Evolutionary conservation across 2,329 filamentous ascomycete species (phyloP).

Genomic region (Penicillium sp.): DNA sequence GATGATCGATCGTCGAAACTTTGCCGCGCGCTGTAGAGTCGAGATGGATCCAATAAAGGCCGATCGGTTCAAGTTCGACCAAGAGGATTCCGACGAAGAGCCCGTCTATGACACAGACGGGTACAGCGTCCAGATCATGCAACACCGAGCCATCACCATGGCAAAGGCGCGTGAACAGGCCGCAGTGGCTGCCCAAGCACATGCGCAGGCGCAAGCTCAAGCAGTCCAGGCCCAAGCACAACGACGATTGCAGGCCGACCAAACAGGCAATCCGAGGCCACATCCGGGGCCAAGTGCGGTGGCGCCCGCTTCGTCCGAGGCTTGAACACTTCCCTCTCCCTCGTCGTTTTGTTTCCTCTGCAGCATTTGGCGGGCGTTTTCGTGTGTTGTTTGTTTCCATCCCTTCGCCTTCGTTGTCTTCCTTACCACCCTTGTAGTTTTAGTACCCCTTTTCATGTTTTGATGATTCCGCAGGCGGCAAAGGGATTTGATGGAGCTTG

Average conservation of each 20-base stretch:
- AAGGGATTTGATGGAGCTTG: constrained; percentile 18
- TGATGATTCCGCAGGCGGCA: constrained; percentile 22
- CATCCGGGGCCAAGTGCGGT: constrained; percentile 32
- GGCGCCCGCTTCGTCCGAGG: constrained; percentile 30
- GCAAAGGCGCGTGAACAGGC: constrained; percentile 44
- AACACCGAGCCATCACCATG: constrained; percentile 53
- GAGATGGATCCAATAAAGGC: constrained; percentile 49
- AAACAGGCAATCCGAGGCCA: constrained; percentile 26
- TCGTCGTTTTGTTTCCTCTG: constrained; percentile 15
- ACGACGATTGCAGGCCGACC: constrained; percentile 39
- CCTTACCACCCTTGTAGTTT: constrained; percentile 31
- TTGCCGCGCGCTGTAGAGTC: constrained; percentile 54
- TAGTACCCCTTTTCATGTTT: constrained; percentile 25
- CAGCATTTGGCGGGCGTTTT: constrained; percentile 40
- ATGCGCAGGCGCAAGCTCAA: constrained; percentile 42
- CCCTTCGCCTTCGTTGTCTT: constrained; percentile 21
- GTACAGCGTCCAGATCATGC: constrained; percentile 56
- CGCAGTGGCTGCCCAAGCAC: constrained; percentile 43
- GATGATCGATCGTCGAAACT: constrained; percentile 80
- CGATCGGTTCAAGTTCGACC: constrained; percentile 83
- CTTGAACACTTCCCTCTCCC: constrained; percentile 27
- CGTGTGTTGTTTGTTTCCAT: constrained; percentile 21
- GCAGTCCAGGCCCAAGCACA: constrained; percentile 42
- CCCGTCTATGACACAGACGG: constrained; percentile 74
- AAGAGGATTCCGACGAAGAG: constrained; percentile 76